Conservation (phyloP, 1,139 yeast species). For the Chernovozyma sophiae-reginae region DNA sequence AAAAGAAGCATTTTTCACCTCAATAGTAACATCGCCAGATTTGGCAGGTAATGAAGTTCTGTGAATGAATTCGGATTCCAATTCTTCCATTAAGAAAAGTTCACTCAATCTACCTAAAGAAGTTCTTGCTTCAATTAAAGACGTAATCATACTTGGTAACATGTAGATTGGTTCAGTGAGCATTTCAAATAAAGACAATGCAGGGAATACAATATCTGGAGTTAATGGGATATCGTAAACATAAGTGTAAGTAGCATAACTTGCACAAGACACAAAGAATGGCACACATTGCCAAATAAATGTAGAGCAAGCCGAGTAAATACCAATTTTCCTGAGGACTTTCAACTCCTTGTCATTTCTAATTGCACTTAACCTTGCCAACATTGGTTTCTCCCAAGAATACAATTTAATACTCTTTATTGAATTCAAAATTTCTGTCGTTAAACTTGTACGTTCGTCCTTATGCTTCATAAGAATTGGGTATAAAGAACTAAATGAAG, state of each 20-base stretch:
- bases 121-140: slow-evolving; percentile 18
- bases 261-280: slow-evolving; percentile 59
- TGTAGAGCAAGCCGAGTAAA: slow-evolving; percentile 56
- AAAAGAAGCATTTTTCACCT: slow-evolving; percentile 19
- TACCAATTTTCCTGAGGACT: slow-evolving; percentile 49
- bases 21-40: slow-evolving; percentile 12
- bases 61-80: slow-evolving; percentile 18
- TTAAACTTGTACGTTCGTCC: slow-evolving; percentile 24
- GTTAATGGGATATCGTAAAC: slow-evolving; percentile 59
- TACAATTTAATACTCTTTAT: slow-evolving; percentile 62
- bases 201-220: slow-evolving; percentile 79
- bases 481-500: slow-evolving; percentile 13
- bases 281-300: slow-evolving; percentile 71
- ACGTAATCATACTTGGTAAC: slow-evolving; percentile 19
- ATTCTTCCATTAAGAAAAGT: slow-evolving; percentile 26
- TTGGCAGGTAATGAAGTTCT: slow-evolving; percentile 9
- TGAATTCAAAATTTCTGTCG: slow-evolving; percentile 24
- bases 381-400: slow-evolving; percentile 83
- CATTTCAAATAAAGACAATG: slow-evolving; percentile 68
- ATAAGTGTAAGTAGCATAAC: slow-evolving; percentile 66
- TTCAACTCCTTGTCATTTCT: slow-evolving; percentile 59
- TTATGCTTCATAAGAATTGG: slow-evolving; percentile 19
- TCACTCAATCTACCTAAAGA: slow-evolving; percentile 22
- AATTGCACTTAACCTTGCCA: slow-evolving; percentile 54
- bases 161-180: slow-evolving; percentile 34